Evolutionary conservation across 176 grass and related monocot species (phyloP).

Genomic region (Carex parvula): DNA sequence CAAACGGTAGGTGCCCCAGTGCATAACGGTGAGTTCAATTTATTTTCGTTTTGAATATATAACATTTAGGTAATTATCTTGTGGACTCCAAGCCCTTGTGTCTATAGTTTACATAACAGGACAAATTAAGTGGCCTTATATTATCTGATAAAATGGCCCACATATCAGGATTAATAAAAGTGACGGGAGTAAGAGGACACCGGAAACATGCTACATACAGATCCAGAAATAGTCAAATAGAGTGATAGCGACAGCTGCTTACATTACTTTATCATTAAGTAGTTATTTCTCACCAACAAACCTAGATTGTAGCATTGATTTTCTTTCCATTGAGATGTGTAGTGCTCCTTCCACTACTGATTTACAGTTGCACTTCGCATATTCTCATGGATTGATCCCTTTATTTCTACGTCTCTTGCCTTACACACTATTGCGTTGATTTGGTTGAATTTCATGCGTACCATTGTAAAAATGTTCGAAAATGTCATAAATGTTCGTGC

Average conservation of each 20-base stretch:
- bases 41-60: no score
- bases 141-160: not conserved
- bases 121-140: not conserved
- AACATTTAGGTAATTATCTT: no score
- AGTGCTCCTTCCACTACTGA: constrained; percentile 15
- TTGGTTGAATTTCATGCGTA: not conserved
- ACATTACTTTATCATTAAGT: not conserved
- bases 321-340: not conserved
- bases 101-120: not conserved
- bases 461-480: not conserved
- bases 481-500: not conserved
- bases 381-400: not conserved
- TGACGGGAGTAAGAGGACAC: not conserved
- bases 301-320: not conserved
- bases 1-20: no score
- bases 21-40: no score
- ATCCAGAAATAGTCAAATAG: no score
- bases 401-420: constrained; percentile 9
- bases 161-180: not conserved
- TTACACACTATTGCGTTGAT: not conserved
- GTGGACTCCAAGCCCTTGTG: no score
- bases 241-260: not conserved
- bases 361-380: constrained; percentile 9
- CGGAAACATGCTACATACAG: not conserved
- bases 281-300: constrained; percentile 3